Conservation (phyloP, 768 basidiomycete species). For the Psilocybe tampanensis region DNA sequence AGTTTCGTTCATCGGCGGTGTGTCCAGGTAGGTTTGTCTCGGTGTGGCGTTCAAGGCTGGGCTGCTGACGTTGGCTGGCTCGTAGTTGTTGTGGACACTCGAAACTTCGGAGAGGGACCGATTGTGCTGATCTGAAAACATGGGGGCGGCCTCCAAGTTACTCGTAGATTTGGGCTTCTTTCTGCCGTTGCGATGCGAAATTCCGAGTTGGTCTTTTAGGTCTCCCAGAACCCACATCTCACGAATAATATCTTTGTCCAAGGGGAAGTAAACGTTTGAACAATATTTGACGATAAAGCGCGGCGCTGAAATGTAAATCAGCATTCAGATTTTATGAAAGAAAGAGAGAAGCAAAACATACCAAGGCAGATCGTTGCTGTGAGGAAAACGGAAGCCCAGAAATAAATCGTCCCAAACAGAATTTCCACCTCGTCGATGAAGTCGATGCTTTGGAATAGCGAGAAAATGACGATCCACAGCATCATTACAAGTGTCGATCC, state of each 20-base stretch:
- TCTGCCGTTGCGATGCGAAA: constrained; percentile 61
- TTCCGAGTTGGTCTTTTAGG: constrained; percentile 79
- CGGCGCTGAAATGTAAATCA: constrained; percentile 53
- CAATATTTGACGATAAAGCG: constrained; percentile 80
- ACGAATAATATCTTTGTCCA: constrained; percentile 89
- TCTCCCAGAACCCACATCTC: constrained; percentile 90
- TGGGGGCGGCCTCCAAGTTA: constrained; percentile 67
- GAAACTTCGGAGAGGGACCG: constrained; percentile 69
- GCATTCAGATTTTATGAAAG: background rate
- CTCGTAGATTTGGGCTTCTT: constrained; percentile 34
- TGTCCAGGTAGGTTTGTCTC: constrained; percentile 47
- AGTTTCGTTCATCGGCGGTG: constrained; percentile 41
- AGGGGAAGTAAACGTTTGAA: constrained; percentile 69
- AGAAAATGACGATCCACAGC: constrained; percentile 89
- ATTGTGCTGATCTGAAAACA: constrained; percentile 66
- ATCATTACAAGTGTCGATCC: constrained; percentile 83
- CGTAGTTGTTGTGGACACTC: constrained; percentile 43
- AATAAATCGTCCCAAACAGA: constrained; percentile 77
- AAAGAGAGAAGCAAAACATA: constrained; percentile 30
- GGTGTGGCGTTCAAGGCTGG: constrained; percentile 37
- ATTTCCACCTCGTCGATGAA: constrained; percentile 75
- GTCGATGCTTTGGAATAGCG: constrained; percentile 70
- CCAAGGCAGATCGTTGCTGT: constrained; percentile 73
- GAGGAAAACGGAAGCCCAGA: constrained; percentile 82
- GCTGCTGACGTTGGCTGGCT: constrained; percentile 41